Conservation (phyloP, 768 basidiomycete genomes). For the Boletellus emodensis region DNA sequence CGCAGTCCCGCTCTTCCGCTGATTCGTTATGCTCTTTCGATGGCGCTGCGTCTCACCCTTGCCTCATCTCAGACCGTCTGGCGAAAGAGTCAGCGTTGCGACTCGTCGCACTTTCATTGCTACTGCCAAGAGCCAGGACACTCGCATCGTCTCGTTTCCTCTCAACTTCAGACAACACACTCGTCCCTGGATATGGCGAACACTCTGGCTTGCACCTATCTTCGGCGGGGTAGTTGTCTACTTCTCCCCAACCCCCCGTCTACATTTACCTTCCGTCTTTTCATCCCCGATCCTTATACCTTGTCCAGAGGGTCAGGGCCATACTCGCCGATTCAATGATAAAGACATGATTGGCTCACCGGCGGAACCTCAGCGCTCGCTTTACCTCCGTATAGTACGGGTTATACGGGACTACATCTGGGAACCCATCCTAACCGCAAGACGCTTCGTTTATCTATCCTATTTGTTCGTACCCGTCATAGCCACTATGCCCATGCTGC, state of each 20-base stretch:
- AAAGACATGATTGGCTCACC: conserved; percentile 58
- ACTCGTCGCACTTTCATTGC: conserved; percentile 26
- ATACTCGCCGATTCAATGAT: conserved; percentile 15
- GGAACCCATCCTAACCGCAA: conserved; percentile 82
- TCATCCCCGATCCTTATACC: conserved; percentile 49
- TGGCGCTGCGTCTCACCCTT: conserved; percentile 24
- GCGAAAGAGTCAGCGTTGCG: not conserved
- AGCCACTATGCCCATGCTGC: conserved; percentile 75
- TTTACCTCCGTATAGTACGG: conserved; percentile 40
- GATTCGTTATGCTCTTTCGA: conserved; percentile 24
- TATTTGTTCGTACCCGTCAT: conserved; percentile 86
- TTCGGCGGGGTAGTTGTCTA: conserved; percentile 53
- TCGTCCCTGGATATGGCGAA: conserved; percentile 25
- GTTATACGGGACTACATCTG: conserved; percentile 59
- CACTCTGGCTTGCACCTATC: conserved; percentile 54
- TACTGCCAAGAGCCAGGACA: conserved; percentile 1
- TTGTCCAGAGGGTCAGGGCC: conserved; percentile 24
- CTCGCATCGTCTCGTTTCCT: conserved; percentile 10
- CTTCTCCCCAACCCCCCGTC: conserved; percentile 39
- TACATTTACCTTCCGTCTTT: conserved; percentile 46
- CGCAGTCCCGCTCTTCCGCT: not conserved
- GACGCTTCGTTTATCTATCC: conserved; percentile 80
- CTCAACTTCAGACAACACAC: conserved; percentile 21
- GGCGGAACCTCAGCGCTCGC: conserved; percentile 52
- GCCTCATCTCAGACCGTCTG: conserved; percentile 24